phyloP scores from a whole-genome alignment of 2,329 filamentous ascomycete genomes.

The Neonectria ditissima region DNA sequence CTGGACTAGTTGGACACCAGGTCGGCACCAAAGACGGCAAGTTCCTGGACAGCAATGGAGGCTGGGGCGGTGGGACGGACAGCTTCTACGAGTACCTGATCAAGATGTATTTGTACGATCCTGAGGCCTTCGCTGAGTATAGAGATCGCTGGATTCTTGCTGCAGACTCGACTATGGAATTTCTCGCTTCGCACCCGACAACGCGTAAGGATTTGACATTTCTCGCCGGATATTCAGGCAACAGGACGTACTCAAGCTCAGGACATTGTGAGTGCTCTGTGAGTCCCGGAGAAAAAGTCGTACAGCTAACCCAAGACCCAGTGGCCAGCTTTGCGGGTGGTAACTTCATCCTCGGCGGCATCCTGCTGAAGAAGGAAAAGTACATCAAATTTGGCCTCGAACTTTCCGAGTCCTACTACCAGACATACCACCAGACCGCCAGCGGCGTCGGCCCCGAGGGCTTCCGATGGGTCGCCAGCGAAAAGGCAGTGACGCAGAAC shows the following conservation, averaged over 20 bases:
- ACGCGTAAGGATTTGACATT: conserved; percentile 79
- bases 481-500: conserved; percentile 48
- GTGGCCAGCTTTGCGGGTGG: conserved; percentile 82
- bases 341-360: conserved; percentile 85
- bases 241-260: conserved; percentile 57
- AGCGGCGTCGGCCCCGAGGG: conserved; percentile 83
- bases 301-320: conserved; percentile 48
- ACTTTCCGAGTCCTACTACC: conserved; percentile 78
- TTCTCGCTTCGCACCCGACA: conserved; percentile 76
- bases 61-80: conserved; percentile 83
- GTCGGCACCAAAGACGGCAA: conserved; percentile 73
- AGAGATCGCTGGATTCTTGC: conserved; percentile 81
- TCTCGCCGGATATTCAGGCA: conserved; percentile 67
- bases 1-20: conserved; percentile 78
- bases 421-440: conserved; percentile 75
- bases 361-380: conserved; percentile 71
- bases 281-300: neutral
- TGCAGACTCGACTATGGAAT: conserved; percentile 78
- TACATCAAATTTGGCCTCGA: conserved; percentile 81
- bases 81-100: conserved; percentile 92
- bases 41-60: conserved; percentile 75
- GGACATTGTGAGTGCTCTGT: conserved; percentile 59
- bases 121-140: conserved; percentile 71
- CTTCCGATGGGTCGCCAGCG: conserved; percentile 70
- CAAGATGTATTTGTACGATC: conserved; percentile 90